Conservation (phyloP, 2,329 filamentous ascomycete genomes). For the Aspergillus aculeatus region DNA sequence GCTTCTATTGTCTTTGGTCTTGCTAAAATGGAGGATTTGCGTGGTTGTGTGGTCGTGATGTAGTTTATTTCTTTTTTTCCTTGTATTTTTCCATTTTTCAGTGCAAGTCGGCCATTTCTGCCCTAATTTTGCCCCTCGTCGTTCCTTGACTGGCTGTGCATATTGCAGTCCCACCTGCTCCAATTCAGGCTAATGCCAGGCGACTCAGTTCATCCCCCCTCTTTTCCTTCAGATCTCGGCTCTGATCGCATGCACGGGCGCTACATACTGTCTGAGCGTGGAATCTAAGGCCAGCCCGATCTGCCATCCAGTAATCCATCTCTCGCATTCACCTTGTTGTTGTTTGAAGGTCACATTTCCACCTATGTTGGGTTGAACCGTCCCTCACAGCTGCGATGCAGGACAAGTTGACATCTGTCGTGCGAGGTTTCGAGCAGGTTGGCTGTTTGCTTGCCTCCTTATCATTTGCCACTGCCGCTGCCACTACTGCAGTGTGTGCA, state of each 20-base stretch:
- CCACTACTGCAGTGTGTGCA: not conserved
- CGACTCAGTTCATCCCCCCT: not conserved
- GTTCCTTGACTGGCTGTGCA: not conserved
- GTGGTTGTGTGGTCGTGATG: too few relatives aligned
- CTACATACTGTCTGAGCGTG: not conserved
- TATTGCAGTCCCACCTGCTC: not conserved
- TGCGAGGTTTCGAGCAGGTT: not conserved
- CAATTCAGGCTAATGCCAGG: not conserved
- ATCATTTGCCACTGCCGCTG: not conserved
- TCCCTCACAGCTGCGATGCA: constrained; percentile 1
- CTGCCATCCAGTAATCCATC: not conserved
- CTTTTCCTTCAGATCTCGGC: not conserved
- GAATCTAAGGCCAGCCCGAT: not conserved
- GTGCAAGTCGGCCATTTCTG: too few relatives aligned
- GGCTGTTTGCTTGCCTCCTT: not conserved
- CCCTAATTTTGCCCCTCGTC: too few relatives aligned
- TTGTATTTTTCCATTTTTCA: too few relatives aligned
- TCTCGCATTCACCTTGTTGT: not conserved
- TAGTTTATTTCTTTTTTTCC: too few relatives aligned
- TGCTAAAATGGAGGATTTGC: not conserved
- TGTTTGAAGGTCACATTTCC: not conserved
- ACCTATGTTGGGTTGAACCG: not conserved
- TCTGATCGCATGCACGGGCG: not conserved
- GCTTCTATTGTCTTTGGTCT: not conserved
- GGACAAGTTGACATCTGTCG: not conserved